Base-by-base conservation (phyloP, 192 early-diverging fungal species). In the Paraglomus brasilianum region DNA sequence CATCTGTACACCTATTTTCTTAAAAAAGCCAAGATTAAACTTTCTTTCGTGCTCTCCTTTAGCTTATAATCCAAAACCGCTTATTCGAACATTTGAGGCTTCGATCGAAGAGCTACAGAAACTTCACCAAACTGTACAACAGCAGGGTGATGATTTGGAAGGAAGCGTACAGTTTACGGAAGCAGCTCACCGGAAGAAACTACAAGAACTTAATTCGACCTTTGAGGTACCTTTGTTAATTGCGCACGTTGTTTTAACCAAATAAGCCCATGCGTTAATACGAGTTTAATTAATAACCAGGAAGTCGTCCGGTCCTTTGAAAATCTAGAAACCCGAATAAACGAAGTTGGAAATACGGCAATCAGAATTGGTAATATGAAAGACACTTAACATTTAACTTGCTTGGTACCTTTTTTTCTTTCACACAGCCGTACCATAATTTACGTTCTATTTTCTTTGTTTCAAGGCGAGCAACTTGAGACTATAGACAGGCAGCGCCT, bases 321-420 rank as follows among this genome's bases (percentile, higher is more conserved):
- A 71, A 81, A 82, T 41, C 80, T 99, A 48, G 95, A 99, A 76
- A 82, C 82, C 30, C 85, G 94, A 57, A 89, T 98, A 43, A 88
- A 88, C 61, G 90, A 96, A 75, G 93, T 99, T 8, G 91, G 95
- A 74, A 95, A 92, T 70, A 97, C 95, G 21, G 94, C 95, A n/a
- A 90, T 98, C 47, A 85, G 93, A 56, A 95, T 99, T 71, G 94
- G 88, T 88, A 83, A 49, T 62, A 7, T 30, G 30, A 30, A 30
- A 30, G 3, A 1, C 30, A 30, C 30, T 2, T 30, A 30, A 30
- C 46, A 24, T 66, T 41, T 64, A 5, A 40, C 71, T 69, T 36
- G 21, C 30, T 70, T 9, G 42, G 15, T 15, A 8, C 7, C 39
- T 45, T 13, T 30, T 49, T 38, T 38, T 3, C 48, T n/a, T 15